phyloP scores from a whole-genome alignment of 495 filamentous ascomycete species.

The Hypoxylon crocopeplum region DNA sequence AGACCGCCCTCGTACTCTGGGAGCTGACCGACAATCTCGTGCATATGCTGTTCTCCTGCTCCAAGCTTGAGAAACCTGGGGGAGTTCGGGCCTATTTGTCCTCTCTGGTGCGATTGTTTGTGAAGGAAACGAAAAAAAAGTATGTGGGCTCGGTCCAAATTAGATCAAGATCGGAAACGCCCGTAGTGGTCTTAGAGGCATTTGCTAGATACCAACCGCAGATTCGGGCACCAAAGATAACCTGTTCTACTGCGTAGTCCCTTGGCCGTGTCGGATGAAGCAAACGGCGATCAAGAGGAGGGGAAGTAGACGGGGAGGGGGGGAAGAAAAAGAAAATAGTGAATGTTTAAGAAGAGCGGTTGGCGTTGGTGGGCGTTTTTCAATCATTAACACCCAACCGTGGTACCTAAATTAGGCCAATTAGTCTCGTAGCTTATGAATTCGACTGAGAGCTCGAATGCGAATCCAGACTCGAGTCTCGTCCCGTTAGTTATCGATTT shows the following conservation, averaged over 20 bases:
- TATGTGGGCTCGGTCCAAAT: constrained; percentile 29
- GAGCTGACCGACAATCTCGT: constrained; percentile 36
- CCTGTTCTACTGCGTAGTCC: no score
- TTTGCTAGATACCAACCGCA: constrained; percentile 23
- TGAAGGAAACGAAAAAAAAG: constrained; percentile 17
- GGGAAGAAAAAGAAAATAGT: not conserved
- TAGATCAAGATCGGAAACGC: constrained; percentile 27
- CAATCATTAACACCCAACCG: no score
- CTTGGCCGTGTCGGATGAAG: constrained; percentile 1
- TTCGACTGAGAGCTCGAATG: constrained; percentile 1
- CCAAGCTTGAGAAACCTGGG: constrained; percentile 13
- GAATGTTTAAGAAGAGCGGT: not conserved
- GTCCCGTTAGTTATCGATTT: constrained; percentile 13
- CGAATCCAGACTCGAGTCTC: not conserved
- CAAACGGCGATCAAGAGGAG: constrained; percentile 15
- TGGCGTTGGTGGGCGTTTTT: no score
- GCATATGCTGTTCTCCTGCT: constrained; percentile 34
- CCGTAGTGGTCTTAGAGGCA: constrained; percentile 4
- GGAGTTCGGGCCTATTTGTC: constrained; percentile 35
- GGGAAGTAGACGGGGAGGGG: not conserved
- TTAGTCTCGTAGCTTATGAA: constrained; percentile 16
- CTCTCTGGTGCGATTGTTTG: constrained; percentile 22
- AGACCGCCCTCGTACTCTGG: constrained; percentile 28
- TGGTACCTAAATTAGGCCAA: constrained; percentile 18
- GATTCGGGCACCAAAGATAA: constrained; percentile 13